phyloP scores from a whole-genome alignment of 202 grass and related monocot species.

The Eragrostis tef region DNA sequence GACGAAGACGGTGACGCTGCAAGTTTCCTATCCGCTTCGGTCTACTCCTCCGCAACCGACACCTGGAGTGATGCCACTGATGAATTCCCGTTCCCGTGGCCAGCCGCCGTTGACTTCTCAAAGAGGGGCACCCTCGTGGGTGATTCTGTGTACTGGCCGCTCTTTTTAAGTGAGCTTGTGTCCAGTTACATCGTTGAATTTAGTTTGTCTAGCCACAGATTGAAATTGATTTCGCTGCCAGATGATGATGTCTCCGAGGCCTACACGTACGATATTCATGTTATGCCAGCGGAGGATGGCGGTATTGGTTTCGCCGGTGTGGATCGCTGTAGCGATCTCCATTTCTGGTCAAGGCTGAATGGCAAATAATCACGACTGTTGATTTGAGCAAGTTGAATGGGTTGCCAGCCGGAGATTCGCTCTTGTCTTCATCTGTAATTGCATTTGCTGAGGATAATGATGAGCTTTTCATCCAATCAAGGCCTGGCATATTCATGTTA shows the following conservation, averaged over 20 bases:
- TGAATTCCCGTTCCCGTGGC: neutral
- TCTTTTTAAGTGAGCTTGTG: neutral
- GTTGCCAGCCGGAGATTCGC: neutral
- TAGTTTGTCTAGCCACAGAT: neutral
- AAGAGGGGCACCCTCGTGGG: neutral
- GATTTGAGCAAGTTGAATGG: neutral
- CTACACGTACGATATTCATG: neutral
- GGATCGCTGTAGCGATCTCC: neutral
- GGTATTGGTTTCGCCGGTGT: neutral
- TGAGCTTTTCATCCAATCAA: neutral
- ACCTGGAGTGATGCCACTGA: neutral
- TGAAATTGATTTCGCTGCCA: neutral
- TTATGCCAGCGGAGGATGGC: constrained; percentile 11
- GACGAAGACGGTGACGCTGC: no score
- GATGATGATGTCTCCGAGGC: no score
- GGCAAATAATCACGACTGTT: neutral
- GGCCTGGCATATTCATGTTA: neutral
- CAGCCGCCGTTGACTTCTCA: neutral
- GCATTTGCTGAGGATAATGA: neutral
- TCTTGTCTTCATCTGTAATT: constrained; percentile 2
- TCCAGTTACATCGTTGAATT: neutral
- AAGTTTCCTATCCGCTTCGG: neutral
- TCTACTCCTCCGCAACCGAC: neutral
- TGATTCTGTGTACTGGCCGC: neutral
- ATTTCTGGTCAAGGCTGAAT: constrained; percentile 13